A percentile compares a stretch with the other conserved stretches of the same genome.
These are phyloP conservation scores for Liriodendron chinense DNA, from an alignment of 164 flowering plant genomes.

Conservation along the genomic window DNA sequence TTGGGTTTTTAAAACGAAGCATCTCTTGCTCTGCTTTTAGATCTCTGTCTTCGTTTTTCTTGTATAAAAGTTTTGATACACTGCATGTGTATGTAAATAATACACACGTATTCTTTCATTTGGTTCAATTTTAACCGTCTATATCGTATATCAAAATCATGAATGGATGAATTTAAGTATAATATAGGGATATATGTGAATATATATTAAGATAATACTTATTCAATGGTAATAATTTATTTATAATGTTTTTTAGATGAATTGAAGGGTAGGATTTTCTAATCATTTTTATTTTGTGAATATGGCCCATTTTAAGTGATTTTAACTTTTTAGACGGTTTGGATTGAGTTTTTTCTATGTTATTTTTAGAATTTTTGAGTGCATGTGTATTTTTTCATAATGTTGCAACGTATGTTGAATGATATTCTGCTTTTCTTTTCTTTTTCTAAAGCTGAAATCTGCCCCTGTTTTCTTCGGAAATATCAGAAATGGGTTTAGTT, in stretches of 20 bases:
- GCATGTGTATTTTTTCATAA: neutral
- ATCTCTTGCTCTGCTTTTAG: neutral
- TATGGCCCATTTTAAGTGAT: no score
- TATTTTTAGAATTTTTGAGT: neutral
- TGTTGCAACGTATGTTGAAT: neutral
- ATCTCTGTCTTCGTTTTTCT: neutral
- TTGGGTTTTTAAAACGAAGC: neutral
- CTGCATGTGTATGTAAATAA: neutral
- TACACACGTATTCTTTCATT: neutral
- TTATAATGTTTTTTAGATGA: no score
- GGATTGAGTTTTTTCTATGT: neutral
- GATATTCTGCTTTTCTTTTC: neutral
- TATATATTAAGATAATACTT: no score
- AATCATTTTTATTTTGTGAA: no score
- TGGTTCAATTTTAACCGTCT: no score
- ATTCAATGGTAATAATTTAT: no score
- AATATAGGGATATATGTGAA: no score
- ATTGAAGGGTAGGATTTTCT: no score
- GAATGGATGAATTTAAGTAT: no score
- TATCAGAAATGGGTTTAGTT: neutral
- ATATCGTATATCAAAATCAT: no score
- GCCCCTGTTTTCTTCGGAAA: neutral
- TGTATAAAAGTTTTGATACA: neutral
- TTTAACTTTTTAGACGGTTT: neutral
- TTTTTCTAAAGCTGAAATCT: no score